These are phyloP conservation scores for Potentilla sterilis DNA, from an alignment of 306 rosid genomes.

Conservation along the genomic window DNA sequence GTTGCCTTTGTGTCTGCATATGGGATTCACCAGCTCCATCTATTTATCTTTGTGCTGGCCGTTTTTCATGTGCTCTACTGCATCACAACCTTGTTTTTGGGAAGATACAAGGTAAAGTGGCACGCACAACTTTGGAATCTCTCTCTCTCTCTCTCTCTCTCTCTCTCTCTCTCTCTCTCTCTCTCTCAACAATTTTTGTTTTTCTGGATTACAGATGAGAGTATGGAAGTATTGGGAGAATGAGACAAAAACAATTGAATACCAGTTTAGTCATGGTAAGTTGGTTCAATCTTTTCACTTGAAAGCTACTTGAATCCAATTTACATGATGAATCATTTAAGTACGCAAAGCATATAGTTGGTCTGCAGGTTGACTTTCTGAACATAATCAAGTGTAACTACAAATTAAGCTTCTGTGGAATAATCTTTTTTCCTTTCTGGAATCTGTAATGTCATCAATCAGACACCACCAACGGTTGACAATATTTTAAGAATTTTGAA, in stretches of 20 bases:
- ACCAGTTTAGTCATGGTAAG: conserved; percentile 45
- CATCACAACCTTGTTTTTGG: conserved; percentile 54
- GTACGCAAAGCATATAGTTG: not conserved
- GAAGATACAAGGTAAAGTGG: conserved; percentile 61
- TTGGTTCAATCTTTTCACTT: not conserved
- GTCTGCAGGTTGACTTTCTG: not conserved
- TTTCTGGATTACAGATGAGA: conserved; percentile 60
- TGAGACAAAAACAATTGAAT: conserved; percentile 54
- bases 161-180: not conserved
- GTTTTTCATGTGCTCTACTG: conserved; percentile 66
- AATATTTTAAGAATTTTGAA: not conserved
- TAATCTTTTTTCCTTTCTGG: not conserved
- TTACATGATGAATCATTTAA: not conserved
- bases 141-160: conserved; percentile 8
- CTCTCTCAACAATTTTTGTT: not conserved
- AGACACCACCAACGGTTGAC: not conserved
- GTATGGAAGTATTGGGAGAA: conserved; percentile 78
- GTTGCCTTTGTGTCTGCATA: conserved; percentile 81
- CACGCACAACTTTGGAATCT: not conserved
- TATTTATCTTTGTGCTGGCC: conserved; percentile 78
- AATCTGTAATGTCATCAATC: not conserved
- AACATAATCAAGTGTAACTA: too few species aligned
- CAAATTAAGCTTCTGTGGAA: too few species aligned
- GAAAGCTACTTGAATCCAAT: not conserved
- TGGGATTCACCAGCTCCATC: conserved; percentile 86